A percentile compares a stretch with the other conserved stretches of the same genome.
phyloP scores from a whole-genome alignment of 2,329 filamentous ascomycete genomes.

The Paraphaeosphaeria sporulosa region DNA sequence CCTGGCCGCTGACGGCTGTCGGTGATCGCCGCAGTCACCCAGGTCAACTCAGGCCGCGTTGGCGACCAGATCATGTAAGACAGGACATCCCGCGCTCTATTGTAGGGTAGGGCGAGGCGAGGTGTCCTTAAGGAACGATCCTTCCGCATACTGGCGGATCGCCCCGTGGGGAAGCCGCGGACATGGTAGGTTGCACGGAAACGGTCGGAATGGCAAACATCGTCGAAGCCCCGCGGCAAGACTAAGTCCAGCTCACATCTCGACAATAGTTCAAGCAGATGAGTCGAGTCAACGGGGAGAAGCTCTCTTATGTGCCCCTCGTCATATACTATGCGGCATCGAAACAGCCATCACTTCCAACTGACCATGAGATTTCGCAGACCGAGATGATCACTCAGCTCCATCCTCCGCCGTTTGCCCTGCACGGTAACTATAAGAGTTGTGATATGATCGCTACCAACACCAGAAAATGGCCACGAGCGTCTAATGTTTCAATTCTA shows the following conservation, averaged over 20 bases:
- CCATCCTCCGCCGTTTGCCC: background rate
- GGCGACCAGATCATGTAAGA: slow-evolving; percentile 10
- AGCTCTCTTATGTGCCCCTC: no score
- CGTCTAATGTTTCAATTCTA: background rate
- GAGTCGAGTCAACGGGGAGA: no score
- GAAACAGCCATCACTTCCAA: background rate
- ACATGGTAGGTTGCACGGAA: slow-evolving; percentile 11
- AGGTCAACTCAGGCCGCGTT: slow-evolving; percentile 13
- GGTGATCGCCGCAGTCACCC: slow-evolving; percentile 18
- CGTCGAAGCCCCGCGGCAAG: background rate
- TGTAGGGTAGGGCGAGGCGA: slow-evolving; percentile 10
- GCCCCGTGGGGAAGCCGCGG: slow-evolving; percentile 10
- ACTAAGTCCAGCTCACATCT: background rate
- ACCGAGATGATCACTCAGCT: slow-evolving; percentile 1
- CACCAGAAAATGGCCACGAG: background rate
- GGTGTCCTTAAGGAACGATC: slow-evolving; percentile 15
- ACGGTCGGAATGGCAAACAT: slow-evolving; percentile 9
- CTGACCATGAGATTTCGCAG: background rate
- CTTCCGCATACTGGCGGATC: slow-evolving; percentile 14
- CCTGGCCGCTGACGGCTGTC: slow-evolving; percentile 15
- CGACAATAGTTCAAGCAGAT: background rate
- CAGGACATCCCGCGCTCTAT: background rate
- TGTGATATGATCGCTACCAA: background rate
- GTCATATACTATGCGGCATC: no score
- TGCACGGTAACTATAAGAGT: background rate